phyloP scores from a whole-genome alignment of 805 yeast species.

The Saturnispora halmiae region DNA sequence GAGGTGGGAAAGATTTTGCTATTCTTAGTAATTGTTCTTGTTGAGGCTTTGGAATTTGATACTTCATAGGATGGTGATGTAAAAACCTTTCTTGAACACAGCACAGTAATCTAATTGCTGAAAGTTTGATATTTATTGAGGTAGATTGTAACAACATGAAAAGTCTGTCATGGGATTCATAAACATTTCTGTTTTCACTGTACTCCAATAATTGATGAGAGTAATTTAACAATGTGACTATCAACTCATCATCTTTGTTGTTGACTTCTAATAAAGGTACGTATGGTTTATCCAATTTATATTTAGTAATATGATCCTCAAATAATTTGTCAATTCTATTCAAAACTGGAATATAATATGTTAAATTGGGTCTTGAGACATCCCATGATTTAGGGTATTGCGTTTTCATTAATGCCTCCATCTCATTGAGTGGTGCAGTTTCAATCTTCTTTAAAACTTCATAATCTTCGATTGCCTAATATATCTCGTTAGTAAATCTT shows the following conservation, averaged over 20 bases:
- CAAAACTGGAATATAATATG: conserved; percentile 68
- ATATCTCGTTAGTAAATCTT: conserved; percentile 10
- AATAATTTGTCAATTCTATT: conserved; percentile 66
- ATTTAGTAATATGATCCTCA: conserved; percentile 44
- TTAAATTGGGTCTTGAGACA: conserved; percentile 39
- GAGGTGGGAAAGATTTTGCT: conserved; percentile 34
- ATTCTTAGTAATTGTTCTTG: conserved; percentile 43
- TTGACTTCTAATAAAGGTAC: conserved; percentile 40
- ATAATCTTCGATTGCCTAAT: conserved; percentile 17
- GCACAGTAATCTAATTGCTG: conserved; percentile 45
- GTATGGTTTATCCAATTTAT: conserved; percentile 38
- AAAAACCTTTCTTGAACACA: conserved; percentile 54
- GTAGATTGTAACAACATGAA: conserved; percentile 50
- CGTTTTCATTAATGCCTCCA: conserved; percentile 14
- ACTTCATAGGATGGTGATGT: conserved; percentile 34
- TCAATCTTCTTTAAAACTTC: conserved; percentile 15
- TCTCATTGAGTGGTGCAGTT: conserved; percentile 17
- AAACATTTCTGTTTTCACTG: conserved; percentile 58
- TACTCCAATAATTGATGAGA: conserved; percentile 56
- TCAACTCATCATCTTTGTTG: conserved; percentile 36
- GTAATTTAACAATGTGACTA: conserved; percentile 50
- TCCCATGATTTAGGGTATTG: conserved; percentile 24
- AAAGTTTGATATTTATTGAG: conserved; percentile 47
- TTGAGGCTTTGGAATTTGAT: conserved; percentile 35
- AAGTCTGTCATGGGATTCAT: conserved; percentile 56